Evolutionary conservation across 2,329 filamentous ascomycete genomes (phyloP).

Genomic region (Coniochaeta hoffmannii): DNA sequence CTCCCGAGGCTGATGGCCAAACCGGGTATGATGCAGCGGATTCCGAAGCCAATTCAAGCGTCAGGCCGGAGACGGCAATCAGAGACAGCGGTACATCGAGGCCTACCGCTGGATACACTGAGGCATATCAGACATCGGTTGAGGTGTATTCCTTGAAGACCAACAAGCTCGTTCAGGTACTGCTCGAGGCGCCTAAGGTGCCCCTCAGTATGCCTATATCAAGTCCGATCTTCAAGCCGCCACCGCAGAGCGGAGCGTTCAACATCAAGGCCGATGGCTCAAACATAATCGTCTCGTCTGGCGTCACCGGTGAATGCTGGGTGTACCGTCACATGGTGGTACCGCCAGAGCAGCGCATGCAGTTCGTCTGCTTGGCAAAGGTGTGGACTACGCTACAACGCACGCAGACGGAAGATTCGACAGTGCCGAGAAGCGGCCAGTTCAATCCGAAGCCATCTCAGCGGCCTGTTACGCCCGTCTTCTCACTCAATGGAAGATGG

Average conservation of each 20-base stretch:
- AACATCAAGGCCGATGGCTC: slow-evolving; percentile 65
- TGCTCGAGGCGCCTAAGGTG: slow-evolving; percentile 63
- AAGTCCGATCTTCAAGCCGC: slow-evolving; percentile 60
- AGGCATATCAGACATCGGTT: slow-evolving; percentile 76
- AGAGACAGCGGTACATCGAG: slow-evolving; percentile 24
- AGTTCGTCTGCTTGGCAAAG: slow-evolving; percentile 70
- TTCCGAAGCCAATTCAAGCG: slow-evolving; percentile 30
- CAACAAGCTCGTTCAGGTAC: slow-evolving; percentile 61
- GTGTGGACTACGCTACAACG: slow-evolving; percentile 83
- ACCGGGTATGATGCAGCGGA: slow-evolving; percentile 29
- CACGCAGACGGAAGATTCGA: slow-evolving; percentile 37
- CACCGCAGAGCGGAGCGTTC: slow-evolving; percentile 64
- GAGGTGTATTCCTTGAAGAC: slow-evolving; percentile 81
- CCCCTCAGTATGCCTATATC: slow-evolving; percentile 50
- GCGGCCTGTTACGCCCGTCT: slow-evolving; percentile 52
- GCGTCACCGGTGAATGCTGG: slow-evolving; percentile 80
- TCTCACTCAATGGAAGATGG: slow-evolving; percentile 67
- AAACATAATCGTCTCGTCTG: slow-evolving; percentile 69
- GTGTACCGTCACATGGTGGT: slow-evolving; percentile 52
- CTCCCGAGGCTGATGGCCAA: slow-evolving; percentile 27
- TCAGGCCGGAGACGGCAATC: slow-evolving; percentile 26
- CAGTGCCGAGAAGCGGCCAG: slow-evolving; percentile 35
- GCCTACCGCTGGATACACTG: slow-evolving; percentile 30
- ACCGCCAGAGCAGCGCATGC: slow-evolving; percentile 31
- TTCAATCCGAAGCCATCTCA: slow-evolving; percentile 29